Percentiles rank a stretch among this genome's conserved stretches.
Evolutionary conservation across 2,329 filamentous ascomycete genomes (phyloP).

Genomic region (Rutstroemia sp.): DNA sequence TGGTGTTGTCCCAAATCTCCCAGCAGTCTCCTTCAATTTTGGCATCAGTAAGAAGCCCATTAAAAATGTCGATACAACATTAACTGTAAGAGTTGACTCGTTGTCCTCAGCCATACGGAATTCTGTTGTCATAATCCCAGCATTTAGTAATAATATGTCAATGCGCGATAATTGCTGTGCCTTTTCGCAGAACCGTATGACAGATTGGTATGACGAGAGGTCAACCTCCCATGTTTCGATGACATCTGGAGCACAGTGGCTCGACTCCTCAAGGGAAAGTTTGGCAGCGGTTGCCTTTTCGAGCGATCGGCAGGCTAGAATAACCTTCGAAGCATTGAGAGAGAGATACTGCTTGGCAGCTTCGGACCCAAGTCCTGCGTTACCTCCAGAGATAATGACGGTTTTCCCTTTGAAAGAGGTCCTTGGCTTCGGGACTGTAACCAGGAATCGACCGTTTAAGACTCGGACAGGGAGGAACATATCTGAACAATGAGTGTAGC

Average conservation of each 20-base stretch:
- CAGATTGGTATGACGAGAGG: conserved; percentile 9
- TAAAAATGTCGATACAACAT: conserved; percentile 40
- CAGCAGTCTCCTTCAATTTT: conserved; percentile 31
- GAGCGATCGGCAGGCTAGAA: conserved; percentile 15
- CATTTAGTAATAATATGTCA: conserved; percentile 13
- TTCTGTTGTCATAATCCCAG: conserved; percentile 9
- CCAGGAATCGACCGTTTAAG: neutral
- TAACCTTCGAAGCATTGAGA: conserved; percentile 24
- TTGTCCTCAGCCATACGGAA: conserved; percentile 27
- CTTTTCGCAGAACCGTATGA: conserved; percentile 10
- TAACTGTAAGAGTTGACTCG: conserved; percentile 38
- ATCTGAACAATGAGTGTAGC: neutral
- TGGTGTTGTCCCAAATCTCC: neutral
- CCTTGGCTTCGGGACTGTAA: conserved; percentile 15
- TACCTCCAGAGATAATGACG: conserved; percentile 43
- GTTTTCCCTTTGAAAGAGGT: conserved; percentile 18
- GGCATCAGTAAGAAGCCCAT: conserved; percentile 39
- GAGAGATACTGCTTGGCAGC: conserved; percentile 32
- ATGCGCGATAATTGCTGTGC: conserved; percentile 8
- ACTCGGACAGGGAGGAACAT: neutral
- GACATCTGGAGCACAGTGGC: neutral
- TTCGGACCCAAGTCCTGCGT: conserved; percentile 41
- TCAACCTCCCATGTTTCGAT: conserved; percentile 17
- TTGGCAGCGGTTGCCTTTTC: conserved; percentile 17
- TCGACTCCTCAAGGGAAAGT: conserved; percentile 10